These are phyloP conservation scores for Firmiana major DNA, from an alignment of 345 rosid genomes.

Conservation along the genomic window DNA sequence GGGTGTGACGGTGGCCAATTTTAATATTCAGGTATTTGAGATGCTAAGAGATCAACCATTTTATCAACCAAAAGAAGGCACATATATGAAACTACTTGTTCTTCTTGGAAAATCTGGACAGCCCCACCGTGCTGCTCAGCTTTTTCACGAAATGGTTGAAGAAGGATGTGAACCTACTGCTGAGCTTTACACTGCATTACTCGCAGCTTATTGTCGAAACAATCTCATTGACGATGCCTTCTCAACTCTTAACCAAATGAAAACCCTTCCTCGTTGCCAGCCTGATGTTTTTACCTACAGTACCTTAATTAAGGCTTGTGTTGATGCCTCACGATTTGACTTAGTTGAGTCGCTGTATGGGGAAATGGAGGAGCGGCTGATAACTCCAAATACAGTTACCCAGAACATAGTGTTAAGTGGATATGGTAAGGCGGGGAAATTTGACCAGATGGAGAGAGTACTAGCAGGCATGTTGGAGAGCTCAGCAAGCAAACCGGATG, in stretches of 20 bases:
- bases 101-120: conserved; percentile 70
- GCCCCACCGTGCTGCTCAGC: conserved; percentile 55
- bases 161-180: conserved; percentile 70
- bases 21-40: conserved; percentile 51
- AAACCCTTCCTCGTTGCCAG: conserved; percentile 62
- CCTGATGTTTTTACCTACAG: conserved; percentile 86
- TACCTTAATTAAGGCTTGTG: conserved; percentile 66
- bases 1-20: background rate
- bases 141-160: conserved; percentile 74
- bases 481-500: conserved; percentile 66
- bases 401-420: conserved; percentile 90
- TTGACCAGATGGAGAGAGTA: conserved; percentile 81
- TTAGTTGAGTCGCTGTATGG: conserved; percentile 52
- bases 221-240: conserved; percentile 65
- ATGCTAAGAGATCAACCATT: conserved; percentile 71
- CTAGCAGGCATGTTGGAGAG: conserved; percentile 70
- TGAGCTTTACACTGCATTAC: conserved; percentile 79
- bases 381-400: conserved; percentile 77
- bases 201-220: conserved; percentile 67
- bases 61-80: conserved; percentile 76
- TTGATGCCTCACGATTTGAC: conserved; percentile 58
- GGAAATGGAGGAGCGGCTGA: conserved; percentile 68
- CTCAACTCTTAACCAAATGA: conserved; percentile 55
- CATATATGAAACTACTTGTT: conserved; percentile 76
- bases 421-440: conserved; percentile 66